Conservation (phyloP, 805 yeast genomes). For the Barnettozyma californica region DNA sequence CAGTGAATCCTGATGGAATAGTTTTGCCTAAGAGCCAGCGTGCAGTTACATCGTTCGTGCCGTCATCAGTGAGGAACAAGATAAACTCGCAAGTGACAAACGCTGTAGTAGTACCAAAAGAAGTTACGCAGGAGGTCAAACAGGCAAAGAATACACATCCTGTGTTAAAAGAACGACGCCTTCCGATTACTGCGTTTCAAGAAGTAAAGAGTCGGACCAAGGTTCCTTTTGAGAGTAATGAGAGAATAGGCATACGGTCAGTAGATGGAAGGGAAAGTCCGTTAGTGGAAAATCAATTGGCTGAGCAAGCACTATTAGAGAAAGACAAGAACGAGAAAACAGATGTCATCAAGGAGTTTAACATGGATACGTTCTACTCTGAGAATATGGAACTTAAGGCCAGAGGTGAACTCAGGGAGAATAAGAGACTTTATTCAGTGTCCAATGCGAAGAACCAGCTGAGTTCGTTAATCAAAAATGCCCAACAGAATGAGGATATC, state of each 20-base stretch:
- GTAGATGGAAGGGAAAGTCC: slow-evolving; percentile 3
- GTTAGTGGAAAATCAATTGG: no score
- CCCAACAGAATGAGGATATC: slow-evolving; percentile 20
- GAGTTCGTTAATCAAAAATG: slow-evolving; percentile 25
- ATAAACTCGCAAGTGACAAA: background rate
- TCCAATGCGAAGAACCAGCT: slow-evolving; percentile 23
- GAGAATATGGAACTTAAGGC: slow-evolving; percentile 20
- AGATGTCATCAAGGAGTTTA: slow-evolving; percentile 18
- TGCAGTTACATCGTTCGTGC: slow-evolving; percentile 19
- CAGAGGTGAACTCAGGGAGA: slow-evolving; percentile 19
- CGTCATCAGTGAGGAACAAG: slow-evolving; percentile 18
- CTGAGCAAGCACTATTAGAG: background rate
- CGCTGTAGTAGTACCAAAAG: background rate
- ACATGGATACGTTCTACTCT: slow-evolving; percentile 17
- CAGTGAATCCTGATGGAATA: slow-evolving; percentile 18
- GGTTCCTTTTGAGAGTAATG: background rate
- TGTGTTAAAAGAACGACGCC: no score
- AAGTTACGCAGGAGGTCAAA: slow-evolving; percentile 1
- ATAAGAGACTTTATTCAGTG: slow-evolving; percentile 19
- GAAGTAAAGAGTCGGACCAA: background rate
- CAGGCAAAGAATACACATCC: no score
- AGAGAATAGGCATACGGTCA: slow-evolving; percentile 1
- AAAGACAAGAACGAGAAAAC: slow-evolving; percentile 1
- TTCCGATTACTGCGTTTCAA: slow-evolving; percentile 1
- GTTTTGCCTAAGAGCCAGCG: slow-evolving; percentile 12